Evolutionary conservation across 371 early-diverging fungal species (phyloP).

Genomic region (Dipsacomyces acuminosporus): DNA sequence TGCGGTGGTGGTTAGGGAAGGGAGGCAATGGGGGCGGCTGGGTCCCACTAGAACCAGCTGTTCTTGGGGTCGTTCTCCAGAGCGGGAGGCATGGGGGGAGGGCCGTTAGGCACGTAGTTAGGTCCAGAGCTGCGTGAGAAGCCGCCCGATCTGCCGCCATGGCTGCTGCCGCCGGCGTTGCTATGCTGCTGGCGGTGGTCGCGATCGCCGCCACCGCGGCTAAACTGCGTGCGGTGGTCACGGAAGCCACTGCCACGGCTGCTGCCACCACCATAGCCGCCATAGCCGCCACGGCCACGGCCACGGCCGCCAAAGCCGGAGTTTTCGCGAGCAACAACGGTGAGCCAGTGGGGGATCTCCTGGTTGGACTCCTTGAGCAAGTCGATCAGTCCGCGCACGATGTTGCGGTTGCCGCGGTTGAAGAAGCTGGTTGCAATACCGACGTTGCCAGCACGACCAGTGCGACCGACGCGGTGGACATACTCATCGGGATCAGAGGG

Average conservation of each 20-base stretch:
- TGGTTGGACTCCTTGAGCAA: constrained; percentile 88
- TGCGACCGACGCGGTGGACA: constrained; percentile 99
- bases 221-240: constrained; percentile 28
- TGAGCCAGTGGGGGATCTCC: constrained; percentile 77
- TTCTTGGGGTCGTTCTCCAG: constrained; percentile 50
- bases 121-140: constrained; percentile 17
- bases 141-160: constrained; percentile 30
- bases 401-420: constrained; percentile 87
- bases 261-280: constrained; percentile 49
- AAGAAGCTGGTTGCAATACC: constrained; percentile 98
- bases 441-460: constrained; percentile 96
- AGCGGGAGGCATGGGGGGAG: constrained; percentile 26
- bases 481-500: constrained; percentile 94
- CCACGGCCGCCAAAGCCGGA: constrained; percentile 55
- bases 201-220: constrained; percentile 29
- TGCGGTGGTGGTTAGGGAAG: background rate
- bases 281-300: constrained; percentile 54
- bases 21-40: too few species aligned
- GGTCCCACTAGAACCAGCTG: constrained; percentile 66
- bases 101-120: constrained; percentile 12
- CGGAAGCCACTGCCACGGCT: constrained; percentile 34
- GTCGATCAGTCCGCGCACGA: constrained; percentile 79
- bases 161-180: constrained; percentile 23
- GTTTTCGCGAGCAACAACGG: constrained; percentile 58
- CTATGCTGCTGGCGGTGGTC: constrained; percentile 28